Conservation (phyloP, 108 stramenopile genomes). For the Nannochloropsis gaditana region DNA sequence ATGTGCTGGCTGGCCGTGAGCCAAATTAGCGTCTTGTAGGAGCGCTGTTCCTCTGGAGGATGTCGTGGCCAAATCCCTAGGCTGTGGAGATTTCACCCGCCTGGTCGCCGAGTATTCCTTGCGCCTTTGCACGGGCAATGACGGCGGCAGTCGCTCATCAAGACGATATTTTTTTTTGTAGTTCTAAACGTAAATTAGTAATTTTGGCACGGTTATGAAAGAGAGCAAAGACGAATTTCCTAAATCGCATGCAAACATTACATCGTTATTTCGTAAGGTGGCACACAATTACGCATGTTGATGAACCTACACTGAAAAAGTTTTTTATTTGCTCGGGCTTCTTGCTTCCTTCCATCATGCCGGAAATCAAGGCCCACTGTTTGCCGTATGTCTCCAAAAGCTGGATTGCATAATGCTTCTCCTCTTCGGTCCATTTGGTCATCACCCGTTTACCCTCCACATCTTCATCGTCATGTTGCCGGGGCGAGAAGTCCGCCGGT, state of each 20-base stretch:
- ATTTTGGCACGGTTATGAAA: neutral
- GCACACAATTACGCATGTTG: neutral
- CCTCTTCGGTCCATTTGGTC: slow-evolving; percentile 3
- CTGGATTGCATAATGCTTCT: neutral
- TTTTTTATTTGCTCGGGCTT: slow-evolving; percentile 2
- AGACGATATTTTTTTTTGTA: slow-evolving; percentile 20
- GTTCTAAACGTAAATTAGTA: neutral
- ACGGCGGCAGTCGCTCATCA: neutral
- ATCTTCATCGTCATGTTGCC: neutral
- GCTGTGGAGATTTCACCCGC: neutral
- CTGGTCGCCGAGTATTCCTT: neutral
- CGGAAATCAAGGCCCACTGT: slow-evolving; percentile 4
- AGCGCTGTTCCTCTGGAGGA: no score
- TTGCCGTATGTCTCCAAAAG: neutral
- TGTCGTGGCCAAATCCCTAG: neutral
- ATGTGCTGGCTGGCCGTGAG: no score
- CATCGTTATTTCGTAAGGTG: no score
- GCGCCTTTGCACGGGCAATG: neutral
- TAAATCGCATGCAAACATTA: no score
- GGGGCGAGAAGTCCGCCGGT: no score
- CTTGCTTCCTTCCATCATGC: neutral
- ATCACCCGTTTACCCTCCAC: neutral
- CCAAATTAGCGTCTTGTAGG: no score
- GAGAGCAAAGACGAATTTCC: neutral
- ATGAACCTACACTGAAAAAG: neutral